phyloP scores from a whole-genome alignment of 2,329 filamentous ascomycete species.

The Colletotrichum sp. region DNA sequence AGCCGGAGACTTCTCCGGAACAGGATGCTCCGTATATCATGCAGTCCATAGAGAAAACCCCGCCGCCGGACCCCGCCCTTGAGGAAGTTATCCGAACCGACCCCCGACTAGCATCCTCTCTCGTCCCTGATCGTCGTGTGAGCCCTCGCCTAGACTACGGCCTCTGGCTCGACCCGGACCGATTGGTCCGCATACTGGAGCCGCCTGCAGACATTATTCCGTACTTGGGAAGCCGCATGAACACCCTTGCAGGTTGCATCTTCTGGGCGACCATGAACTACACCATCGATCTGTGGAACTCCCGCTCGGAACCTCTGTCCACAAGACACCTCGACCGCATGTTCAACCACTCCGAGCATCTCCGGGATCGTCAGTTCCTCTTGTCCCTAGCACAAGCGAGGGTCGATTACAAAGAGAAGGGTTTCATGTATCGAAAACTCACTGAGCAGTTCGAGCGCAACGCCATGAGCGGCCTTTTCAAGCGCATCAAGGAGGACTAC shows the following conservation, averaged over 20 bases:
- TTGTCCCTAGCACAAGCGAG: conserved; percentile 4
- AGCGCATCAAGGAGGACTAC: not conserved
- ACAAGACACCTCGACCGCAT: not conserved
- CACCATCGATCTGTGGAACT: conserved; percentile 16
- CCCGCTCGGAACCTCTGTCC: not conserved
- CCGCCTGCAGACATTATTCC: not conserved
- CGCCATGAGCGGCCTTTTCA: not conserved
- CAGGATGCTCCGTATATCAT: fast-evolving
- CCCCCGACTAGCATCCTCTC: not conserved
- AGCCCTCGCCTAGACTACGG: conserved; percentile 20
- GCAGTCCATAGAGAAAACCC: not conserved
- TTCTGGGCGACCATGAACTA: conserved; percentile 22
- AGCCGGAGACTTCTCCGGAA: not conserved
- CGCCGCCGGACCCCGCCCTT: not conserved
- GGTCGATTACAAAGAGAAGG: conserved; percentile 14
- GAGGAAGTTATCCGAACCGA: not conserved
- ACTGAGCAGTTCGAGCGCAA: conserved; percentile 5
- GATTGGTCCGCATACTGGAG: conserved; percentile 8
- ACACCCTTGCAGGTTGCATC: conserved; percentile 15
- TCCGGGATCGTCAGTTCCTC: not conserved
- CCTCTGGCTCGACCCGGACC: conserved; percentile 15
- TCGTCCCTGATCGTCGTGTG: not conserved
- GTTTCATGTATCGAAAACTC: conserved; percentile 15
- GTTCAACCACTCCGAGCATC: not conserved
- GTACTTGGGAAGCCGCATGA: conserved; percentile 1